A percentile compares a stretch with the other conserved stretches of the same genome.
These are phyloP conservation scores for Phyllosticta citriasiana DNA, from an alignment of 2,329 filamentous ascomycete species.

Conservation along the genomic window DNA sequence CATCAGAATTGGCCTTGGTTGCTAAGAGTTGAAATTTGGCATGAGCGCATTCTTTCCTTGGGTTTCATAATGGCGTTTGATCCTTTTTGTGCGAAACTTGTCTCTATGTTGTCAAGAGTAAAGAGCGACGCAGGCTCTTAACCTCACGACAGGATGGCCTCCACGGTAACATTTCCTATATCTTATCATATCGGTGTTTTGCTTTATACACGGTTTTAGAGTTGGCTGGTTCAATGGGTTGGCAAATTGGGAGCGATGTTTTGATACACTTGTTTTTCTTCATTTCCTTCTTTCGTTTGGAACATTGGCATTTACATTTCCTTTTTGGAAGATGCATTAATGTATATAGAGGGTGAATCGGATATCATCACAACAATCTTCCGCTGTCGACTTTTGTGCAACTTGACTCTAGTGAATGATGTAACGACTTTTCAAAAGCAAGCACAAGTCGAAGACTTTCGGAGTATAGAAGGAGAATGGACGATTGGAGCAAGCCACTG, in stretches of 20 bases:
- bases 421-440: neutral
- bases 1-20: slow-evolving; percentile 33
- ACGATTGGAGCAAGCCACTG: neutral
- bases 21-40: neutral
- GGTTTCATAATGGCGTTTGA: neutral
- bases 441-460: neutral
- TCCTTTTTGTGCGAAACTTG: neutral
- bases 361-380: neutral
- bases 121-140: neutral
- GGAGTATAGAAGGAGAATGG: neutral
- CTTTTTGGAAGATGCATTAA: neutral
- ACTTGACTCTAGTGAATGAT: neutral
- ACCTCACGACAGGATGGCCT: slow-evolving; percentile 2
- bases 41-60: neutral
- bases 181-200: neutral
- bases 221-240: neutral
- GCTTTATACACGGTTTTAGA: neutral
- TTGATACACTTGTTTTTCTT: neutral
- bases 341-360: neutral
- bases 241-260: slow-evolving; percentile 5
- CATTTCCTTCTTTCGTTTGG: neutral
- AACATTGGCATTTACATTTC: neutral
- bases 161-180: neutral
- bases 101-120: neutral
- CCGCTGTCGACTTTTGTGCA: neutral